Percentiles rank a stretch among this genome's conserved stretches.
phyloP scores from a whole-genome alignment of 2,329 filamentous ascomycete genomes.

The Fusarium scirpi region DNA sequence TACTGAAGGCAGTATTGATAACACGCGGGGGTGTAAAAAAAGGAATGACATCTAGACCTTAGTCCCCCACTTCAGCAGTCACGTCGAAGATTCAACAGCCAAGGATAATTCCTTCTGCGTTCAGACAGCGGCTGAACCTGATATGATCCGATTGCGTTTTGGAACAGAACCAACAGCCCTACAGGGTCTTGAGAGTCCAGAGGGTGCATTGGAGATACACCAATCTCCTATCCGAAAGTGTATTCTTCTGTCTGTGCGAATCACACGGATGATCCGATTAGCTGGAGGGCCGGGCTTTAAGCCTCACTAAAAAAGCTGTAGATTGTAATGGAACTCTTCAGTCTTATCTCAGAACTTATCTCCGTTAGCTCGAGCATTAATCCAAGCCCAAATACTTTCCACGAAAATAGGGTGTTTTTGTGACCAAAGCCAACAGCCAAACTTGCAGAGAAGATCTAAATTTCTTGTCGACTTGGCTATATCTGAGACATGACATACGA shows the following conservation, averaged over 20 bases:
- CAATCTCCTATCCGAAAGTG: background rate
- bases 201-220: background rate
- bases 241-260: background rate
- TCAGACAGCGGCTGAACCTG: background rate
- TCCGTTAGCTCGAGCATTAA: rapidly evolving
- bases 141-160: rapidly evolving
- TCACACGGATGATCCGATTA: background rate
- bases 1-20: no score
- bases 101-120: background rate
- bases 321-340: rapidly evolving
- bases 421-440: rapidly evolving
- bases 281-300: background rate
- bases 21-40: no score
- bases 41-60: background rate
- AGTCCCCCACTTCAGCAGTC: background rate
- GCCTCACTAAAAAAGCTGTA: background rate
- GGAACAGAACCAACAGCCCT: background rate
- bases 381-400: background rate
- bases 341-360: background rate
- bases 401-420: rapidly evolving
- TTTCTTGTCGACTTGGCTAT: rapidly evolving
- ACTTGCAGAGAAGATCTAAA: background rate
- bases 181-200: background rate
- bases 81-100: background rate
- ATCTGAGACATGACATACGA: background rate